Conservation (phyloP, 2,329 filamentous ascomycete species). For the Helminthosporium solani region DNA sequence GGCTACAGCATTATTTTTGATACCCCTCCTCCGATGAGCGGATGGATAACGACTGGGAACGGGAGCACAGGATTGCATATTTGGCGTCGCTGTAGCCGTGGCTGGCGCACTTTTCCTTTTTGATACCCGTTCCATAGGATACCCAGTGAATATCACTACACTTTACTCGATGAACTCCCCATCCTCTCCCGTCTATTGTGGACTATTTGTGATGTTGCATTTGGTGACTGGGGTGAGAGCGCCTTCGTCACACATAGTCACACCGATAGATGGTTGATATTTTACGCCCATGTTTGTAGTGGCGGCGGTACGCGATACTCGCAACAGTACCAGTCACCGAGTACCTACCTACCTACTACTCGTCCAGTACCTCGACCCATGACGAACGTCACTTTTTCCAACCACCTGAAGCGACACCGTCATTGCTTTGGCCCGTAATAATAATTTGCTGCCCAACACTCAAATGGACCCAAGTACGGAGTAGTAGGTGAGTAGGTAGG, state of each 20-base stretch:
- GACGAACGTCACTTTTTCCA: too few relatives aligned
- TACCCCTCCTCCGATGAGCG: conserved; percentile 19
- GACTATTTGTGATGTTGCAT: neutral
- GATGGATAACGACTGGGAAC: conserved; percentile 13
- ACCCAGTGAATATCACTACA: conserved; percentile 18
- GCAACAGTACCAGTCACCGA: too few relatives aligned
- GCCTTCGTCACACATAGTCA: conserved; percentile 13
- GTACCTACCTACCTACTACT: too few relatives aligned
- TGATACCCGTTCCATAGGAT: conserved; percentile 35
- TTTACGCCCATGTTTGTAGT: conserved; percentile 17
- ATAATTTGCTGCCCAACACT: neutral
- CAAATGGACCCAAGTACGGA: too few relatives aligned
- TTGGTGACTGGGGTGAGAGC: neutral
- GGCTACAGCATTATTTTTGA: conserved; percentile 12
- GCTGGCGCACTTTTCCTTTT: conserved; percentile 31
- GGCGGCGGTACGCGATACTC: conserved; percentile 7
- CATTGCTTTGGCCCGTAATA: neutral
- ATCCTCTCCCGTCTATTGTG: neutral
- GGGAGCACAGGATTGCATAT: conserved; percentile 23
- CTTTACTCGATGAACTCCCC: conserved; percentile 6
- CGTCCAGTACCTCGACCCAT: too few relatives aligned
- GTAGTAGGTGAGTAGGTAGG: too few relatives aligned
- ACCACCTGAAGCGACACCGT: neutral
- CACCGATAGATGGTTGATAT: conserved; percentile 23
- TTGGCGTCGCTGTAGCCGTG: conserved; percentile 26